phyloP scores from a whole-genome alignment of 257 asterid species.

The Nicotiana noctiflora region DNA sequence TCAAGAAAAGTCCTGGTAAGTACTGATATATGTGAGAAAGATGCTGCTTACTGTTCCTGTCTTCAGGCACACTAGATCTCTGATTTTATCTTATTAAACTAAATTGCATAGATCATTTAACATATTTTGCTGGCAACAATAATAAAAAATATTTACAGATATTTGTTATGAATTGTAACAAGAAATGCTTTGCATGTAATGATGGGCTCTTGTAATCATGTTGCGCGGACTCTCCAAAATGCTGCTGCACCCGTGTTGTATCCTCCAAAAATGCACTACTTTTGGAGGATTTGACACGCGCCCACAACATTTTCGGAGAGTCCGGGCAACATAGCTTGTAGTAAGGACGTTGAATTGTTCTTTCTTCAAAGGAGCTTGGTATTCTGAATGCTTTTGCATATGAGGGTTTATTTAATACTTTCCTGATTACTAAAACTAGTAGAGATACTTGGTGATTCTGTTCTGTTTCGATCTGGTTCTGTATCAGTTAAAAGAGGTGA shows the following conservation, averaged over 20 bases:
- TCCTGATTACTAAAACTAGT: not conserved
- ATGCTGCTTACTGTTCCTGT: constrained; percentile 1
- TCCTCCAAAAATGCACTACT: too few relatives aligned
- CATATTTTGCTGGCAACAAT: not conserved
- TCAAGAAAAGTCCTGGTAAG: constrained; percentile 62
- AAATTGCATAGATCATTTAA: not conserved
- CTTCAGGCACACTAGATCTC: not conserved
- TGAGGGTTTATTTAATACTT: not conserved
- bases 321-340: not conserved
- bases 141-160: not conserved
- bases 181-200: not conserved
- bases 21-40: not conserved
- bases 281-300: too few relatives aligned
- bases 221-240: too few relatives aligned
- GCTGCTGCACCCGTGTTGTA: too few relatives aligned
- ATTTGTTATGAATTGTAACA: not conserved
- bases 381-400: not conserved
- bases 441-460: not conserved
- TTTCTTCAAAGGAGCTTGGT: not conserved
- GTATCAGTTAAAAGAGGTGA: constrained; percentile 1
- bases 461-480: not conserved
- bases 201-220: not conserved
- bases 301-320: too few relatives aligned
- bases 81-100: not conserved
- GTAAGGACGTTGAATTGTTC: not conserved